phyloP scores from a whole-genome alignment of 306 rosid genomes.

The Luffa aegyptiaca region DNA sequence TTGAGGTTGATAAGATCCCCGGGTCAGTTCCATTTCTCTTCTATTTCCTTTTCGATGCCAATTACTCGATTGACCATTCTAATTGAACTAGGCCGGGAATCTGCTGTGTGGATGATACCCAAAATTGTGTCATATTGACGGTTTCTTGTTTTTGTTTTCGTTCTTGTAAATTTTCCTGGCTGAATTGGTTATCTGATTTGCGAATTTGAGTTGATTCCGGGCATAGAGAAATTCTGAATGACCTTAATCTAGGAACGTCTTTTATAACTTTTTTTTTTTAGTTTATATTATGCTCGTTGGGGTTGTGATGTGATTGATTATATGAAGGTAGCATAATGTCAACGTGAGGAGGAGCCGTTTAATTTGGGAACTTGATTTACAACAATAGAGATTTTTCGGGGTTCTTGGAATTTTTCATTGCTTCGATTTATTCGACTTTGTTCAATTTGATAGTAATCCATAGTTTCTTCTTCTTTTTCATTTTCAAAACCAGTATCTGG shows the following conservation, averaged over 20 bases:
- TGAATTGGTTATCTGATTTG: not conserved
- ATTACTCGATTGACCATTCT: not conserved
- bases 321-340: not conserved
- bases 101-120: not conserved
- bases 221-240: not conserved
- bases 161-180: not conserved
- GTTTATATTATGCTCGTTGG: not conserved
- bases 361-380: not conserved
- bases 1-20: slow-evolving; percentile 87
- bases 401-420: not conserved
- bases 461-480: not conserved
- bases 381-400: not conserved
- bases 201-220: not conserved
- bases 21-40: slow-evolving; percentile 29
- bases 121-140: not conserved
- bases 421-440: not conserved
- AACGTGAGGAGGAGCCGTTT: not conserved
- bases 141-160: not conserved
- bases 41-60: not conserved
- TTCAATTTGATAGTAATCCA: not conserved
- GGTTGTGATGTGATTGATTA: not conserved
- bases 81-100: not conserved
- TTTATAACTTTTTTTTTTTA: not conserved
- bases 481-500: not conserved
- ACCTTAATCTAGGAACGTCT: not conserved